Evolutionary conservation across 352 stramenopile genomes (phyloP), one percentile per base, ranked within the genome.

Genomic region (Pseudoperonospora humuli): DNA sequence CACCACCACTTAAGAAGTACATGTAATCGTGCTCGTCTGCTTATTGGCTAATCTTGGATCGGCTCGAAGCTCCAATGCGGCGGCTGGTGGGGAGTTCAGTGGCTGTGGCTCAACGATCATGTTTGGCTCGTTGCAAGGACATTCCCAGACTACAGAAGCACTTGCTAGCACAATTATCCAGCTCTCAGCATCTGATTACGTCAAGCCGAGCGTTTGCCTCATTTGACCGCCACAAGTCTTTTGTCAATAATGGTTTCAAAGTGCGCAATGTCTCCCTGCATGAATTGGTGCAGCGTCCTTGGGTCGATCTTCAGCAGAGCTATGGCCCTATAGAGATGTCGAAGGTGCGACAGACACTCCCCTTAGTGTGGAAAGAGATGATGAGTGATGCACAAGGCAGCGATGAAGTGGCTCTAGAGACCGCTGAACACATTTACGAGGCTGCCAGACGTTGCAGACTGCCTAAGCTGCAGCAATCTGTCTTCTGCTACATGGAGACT

Each of bases 401-500:
- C 4, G 26, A 13, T 20, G 45, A 45, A n/a, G 32, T 61, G 34
- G 29, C 55, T 35, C 14, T 39, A n/a, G 36, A 53, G 19, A 39
- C 55, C 7, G 46, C 66, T n/a, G 23, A 61, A 31, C 57, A 70
- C 18, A 58, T 71, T 20, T 75, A 73, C 49, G 32, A 45, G 32
- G 59, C 54, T 3, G 45, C 67, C 13, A 53, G 27, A 36, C 54
- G 52, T 25, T 57, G 46, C 20, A 45, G 54, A 18, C 29, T 69
- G 8, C 23, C 45, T 11, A 58, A 69, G 21, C 36, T 75, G 7
- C 55, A 68, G 51, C 38, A 43, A 34, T 50, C 57, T n/a, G 36
- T 44, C 18, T 75, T 79, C 40, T 52, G 62, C 1, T 79, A 70
- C 44, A 54, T 70, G 52, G 52, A 79, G 14, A 38, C 21, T 14